Evolutionary conservation across 441 rosid species (phyloP).

Genomic region (Omphalea diandra): DNA sequence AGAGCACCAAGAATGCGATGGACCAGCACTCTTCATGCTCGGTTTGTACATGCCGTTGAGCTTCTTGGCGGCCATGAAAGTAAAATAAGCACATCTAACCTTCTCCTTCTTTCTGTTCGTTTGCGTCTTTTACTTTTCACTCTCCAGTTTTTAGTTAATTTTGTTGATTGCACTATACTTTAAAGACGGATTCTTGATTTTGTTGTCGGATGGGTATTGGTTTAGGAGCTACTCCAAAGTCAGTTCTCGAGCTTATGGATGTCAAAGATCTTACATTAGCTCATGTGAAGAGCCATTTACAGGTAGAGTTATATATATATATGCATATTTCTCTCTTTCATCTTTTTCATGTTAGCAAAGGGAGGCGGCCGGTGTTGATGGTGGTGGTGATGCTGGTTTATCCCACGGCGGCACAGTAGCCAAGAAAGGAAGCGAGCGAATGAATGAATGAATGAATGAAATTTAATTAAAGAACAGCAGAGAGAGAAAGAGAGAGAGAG

Average conservation of each 20-base stretch:
- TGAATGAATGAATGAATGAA: constrained; percentile 21
- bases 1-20: constrained; percentile 91
- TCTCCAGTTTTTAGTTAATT: no score
- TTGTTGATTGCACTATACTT: no score
- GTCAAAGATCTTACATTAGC: constrained; percentile 86
- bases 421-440: constrained; percentile 21
- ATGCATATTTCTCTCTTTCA: no score
- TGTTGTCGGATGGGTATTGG: constrained; percentile 7
- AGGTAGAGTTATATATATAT: no score
- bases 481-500: constrained; percentile 17
- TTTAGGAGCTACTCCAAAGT: constrained; percentile 85
- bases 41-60: constrained; percentile 83
- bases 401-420: constrained; percentile 23
- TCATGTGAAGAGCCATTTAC: constrained; percentile 87
- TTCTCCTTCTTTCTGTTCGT: no score
- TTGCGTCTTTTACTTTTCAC: no score
- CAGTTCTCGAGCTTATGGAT: constrained; percentile 87
- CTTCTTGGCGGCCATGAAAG: constrained; percentile 91
- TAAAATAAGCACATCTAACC: no score
- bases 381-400: no score
- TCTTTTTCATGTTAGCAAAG: no score
- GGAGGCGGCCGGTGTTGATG: no score
- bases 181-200: no score
- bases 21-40: constrained; percentile 78
- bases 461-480: not conserved